These are phyloP conservation scores for Albophoma yamanashiensis DNA, from an alignment of 2,329 filamentous ascomycete genomes.

Conservation along the genomic window DNA sequence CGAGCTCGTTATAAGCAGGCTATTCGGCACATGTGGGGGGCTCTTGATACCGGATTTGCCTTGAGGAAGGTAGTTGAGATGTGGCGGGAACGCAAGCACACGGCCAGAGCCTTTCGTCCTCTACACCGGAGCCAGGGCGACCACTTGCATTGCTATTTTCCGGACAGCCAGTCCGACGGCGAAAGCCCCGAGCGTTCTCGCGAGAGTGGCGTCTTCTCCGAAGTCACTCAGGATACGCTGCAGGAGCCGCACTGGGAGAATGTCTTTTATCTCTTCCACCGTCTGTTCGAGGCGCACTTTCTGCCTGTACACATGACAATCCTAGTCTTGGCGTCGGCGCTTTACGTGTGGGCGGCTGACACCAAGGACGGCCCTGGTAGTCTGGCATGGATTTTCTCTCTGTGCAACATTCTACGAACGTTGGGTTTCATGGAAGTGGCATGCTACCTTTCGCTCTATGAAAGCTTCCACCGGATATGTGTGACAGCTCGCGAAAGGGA, in stretches of 20 bases:
- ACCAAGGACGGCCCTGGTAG: conserved; percentile 38
- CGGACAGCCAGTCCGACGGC: conserved; percentile 29
- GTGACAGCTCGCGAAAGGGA: conserved; percentile 51
- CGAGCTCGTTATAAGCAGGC: conserved; percentile 61
- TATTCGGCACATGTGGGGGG: conserved; percentile 66
- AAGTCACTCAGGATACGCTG: conserved; percentile 40
- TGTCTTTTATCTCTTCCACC: conserved; percentile 49
- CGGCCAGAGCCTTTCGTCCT: conserved; percentile 41
- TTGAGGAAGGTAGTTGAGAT: conserved; percentile 46
- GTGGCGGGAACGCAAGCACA: conserved; percentile 47
- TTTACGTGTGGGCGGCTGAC: conserved; percentile 47
- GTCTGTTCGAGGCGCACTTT: conserved; percentile 67
- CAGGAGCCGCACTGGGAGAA: conserved; percentile 43
- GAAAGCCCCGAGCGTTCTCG: conserved; percentile 26
- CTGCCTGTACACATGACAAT: conserved; percentile 58
- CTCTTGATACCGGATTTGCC: conserved; percentile 57
- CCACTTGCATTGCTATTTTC: conserved; percentile 34
- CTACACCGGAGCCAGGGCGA: conserved; percentile 39
- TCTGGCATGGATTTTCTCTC: conserved; percentile 46
- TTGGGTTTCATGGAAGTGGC: conserved; percentile 52
- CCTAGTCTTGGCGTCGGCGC: conserved; percentile 48
- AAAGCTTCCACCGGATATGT: conserved; percentile 53
- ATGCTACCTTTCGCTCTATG: conserved; percentile 55
- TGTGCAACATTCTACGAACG: conserved; percentile 50
- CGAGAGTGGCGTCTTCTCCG: conserved; percentile 44